phyloP scores from a whole-genome alignment of 345 rosid species.

The Reutealis trisperma region DNA sequence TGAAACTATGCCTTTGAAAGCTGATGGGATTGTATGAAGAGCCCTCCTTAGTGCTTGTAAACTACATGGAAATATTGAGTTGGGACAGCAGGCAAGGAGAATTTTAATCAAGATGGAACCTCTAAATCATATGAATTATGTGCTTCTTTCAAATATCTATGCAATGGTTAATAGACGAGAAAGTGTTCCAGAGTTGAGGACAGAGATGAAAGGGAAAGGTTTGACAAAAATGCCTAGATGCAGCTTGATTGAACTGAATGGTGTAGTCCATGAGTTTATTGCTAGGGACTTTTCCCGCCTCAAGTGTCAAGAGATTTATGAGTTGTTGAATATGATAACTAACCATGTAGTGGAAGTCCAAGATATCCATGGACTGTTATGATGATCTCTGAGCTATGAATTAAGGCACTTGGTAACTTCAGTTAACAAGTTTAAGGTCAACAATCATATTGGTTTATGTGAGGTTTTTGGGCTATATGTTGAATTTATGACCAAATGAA shows the following conservation, averaged over 20 bases:
- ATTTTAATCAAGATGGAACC: constrained; percentile 27
- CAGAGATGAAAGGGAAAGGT: constrained; percentile 22
- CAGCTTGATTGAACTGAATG: constrained; percentile 20
- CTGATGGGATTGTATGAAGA: constrained; percentile 21
- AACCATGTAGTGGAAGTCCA: constrained; percentile 5
- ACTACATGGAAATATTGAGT: constrained; percentile 16
- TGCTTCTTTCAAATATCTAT: constrained; percentile 24
- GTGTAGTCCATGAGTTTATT: constrained; percentile 25
- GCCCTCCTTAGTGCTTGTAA: constrained; percentile 26
- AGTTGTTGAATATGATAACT: constrained; percentile 13
- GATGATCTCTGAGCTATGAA: background rate
- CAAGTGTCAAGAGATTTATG: constrained; percentile 11
- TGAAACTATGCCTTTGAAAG: constrained; percentile 17
- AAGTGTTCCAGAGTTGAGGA: constrained; percentile 17
- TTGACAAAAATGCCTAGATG: constrained; percentile 24
- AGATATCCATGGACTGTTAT: background rate
- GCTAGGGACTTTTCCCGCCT: constrained; percentile 21
- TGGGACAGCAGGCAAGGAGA: constrained; percentile 22
- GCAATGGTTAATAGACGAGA: constrained; percentile 25
- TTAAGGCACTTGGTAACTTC: background rate
- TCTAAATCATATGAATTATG: constrained; percentile 25
- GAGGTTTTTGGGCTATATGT: background rate
- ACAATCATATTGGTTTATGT: background rate
- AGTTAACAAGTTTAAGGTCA: background rate
- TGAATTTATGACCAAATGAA: background rate